Evolutionary conservation across 2,329 filamentous ascomycete genomes (phyloP).

Genomic region (Penicillium sp.): DNA sequence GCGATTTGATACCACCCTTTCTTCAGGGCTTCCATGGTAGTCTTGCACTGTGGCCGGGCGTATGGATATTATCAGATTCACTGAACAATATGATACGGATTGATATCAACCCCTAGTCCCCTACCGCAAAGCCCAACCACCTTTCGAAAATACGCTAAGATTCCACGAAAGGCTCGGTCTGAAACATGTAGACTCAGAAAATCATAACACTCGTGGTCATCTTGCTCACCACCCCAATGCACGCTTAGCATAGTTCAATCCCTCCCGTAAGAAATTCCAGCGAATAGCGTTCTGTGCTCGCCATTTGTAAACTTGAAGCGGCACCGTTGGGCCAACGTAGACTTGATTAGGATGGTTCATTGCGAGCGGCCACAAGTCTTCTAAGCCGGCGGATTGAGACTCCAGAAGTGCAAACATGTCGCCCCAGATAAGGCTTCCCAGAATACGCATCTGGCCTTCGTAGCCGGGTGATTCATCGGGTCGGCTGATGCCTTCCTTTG

Average conservation of each 20-base stretch:
- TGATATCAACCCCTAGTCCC: no score
- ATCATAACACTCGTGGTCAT: no score
- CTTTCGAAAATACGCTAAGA: no score
- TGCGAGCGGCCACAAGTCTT: constrained; percentile 25
- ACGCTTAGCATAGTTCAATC: neutral
- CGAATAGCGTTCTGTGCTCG: neutral
- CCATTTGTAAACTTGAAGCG: constrained; percentile 12
- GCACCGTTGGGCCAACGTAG: constrained; percentile 24
- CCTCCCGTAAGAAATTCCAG: neutral
- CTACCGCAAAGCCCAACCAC: no score
- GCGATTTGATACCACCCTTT: no score
- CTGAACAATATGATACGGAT: no score
- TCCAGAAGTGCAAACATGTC: constrained; percentile 23
- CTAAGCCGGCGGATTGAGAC: constrained; percentile 11
- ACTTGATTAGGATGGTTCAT: constrained; percentile 25
- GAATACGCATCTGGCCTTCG: constrained; percentile 23
- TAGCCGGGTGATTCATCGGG: constrained; percentile 12
- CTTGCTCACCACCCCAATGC: neutral
- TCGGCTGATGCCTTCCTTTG: neutral
- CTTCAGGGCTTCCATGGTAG: no score
- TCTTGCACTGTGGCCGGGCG: no score
- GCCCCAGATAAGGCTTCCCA: constrained; percentile 28
- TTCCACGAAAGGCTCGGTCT: no score
- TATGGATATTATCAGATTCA: no score
- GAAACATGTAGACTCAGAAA: no score